Evolutionary conservation across 805 yeast species (phyloP).

Genomic region (Zygoascus biomembranicola): DNA sequence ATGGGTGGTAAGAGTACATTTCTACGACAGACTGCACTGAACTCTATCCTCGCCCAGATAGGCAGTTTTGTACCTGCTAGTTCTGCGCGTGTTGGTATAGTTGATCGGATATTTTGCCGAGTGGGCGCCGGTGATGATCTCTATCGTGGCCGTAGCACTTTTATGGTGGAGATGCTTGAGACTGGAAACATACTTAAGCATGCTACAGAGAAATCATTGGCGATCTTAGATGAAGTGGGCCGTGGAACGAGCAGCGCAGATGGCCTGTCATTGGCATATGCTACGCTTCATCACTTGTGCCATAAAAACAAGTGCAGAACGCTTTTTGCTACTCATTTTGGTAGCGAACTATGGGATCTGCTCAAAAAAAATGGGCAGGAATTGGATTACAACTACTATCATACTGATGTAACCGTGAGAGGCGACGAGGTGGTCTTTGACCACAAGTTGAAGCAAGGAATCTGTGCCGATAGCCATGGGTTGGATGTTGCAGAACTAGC

Average conservation of each 20-base stretch:
- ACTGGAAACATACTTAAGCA: slow-evolving; percentile 59
- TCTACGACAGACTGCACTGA: slow-evolving; percentile 62
- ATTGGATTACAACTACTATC: slow-evolving; percentile 9
- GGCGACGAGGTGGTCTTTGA: slow-evolving; percentile 27
- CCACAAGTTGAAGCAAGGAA: slow-evolving; percentile 54
- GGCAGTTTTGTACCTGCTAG: slow-evolving; percentile 72
- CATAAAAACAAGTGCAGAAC: slow-evolving; percentile 54
- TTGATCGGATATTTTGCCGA: slow-evolving; percentile 71
- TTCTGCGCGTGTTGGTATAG: slow-evolving; percentile 52
- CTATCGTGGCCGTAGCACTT: slow-evolving; percentile 72
- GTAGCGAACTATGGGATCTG: slow-evolving; percentile 41
- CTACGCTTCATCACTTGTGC: slow-evolving; percentile 52
- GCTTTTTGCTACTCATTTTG: slow-evolving; percentile 88
- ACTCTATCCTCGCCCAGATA: slow-evolving; percentile 62
- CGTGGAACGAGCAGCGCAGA: slow-evolving; percentile 82
- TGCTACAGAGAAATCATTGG: slow-evolving; percentile 60
- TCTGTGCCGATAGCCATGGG: slow-evolving; percentile 71
- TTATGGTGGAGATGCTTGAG: slow-evolving; percentile 90
- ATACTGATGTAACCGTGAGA: not conserved
- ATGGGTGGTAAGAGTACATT: slow-evolving; percentile 85
- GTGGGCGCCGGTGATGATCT: slow-evolving; percentile 77
- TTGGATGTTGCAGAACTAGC: slow-evolving; percentile 68
- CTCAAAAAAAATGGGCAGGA: slow-evolving; percentile 24
- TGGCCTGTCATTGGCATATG: slow-evolving; percentile 80
- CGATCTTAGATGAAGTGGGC: slow-evolving; percentile 82